Percentiles rank a stretch among this genome's conserved stretches.
Evolutionary conservation across 352 stramenopile genomes (phyloP).

Genomic region (Pythium rhizo-oryzae): DNA sequence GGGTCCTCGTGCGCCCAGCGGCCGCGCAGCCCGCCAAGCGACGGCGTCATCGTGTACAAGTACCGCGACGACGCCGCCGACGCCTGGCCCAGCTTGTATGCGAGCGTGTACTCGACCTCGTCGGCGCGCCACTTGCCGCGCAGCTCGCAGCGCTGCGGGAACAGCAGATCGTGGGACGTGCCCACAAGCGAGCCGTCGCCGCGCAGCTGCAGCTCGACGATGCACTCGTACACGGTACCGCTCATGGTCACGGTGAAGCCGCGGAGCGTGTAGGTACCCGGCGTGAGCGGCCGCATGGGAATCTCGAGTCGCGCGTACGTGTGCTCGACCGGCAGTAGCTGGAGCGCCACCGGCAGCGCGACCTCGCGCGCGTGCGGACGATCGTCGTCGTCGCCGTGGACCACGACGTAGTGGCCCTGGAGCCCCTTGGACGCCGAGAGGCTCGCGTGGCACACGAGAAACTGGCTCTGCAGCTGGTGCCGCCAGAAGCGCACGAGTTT

Average conservation of each 20-base stretch:
- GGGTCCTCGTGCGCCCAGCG: conserved; percentile 55
- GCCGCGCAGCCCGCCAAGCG: conserved; percentile 41
- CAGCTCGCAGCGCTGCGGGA: conserved; percentile 51
- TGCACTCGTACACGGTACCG: conserved; percentile 59
- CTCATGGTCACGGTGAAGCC: conserved; percentile 64
- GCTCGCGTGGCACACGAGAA: conserved; percentile 18
- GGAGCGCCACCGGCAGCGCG: conserved; percentile 12
- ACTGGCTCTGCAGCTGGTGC: conserved; percentile 21
- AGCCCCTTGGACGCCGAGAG: conserved; percentile 18
- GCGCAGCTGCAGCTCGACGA: conserved; percentile 41
- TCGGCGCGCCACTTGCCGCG: conserved; percentile 47
- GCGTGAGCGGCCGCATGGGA: conserved; percentile 48
- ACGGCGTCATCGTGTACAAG: conserved; percentile 49
- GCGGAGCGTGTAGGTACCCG: conserved; percentile 51
- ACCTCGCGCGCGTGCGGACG: conserved; percentile 9
- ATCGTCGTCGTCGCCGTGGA: conserved; percentile 25
- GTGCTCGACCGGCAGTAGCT: not conserved
- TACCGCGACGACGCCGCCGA: conserved; percentile 39
- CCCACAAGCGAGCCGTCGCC: conserved; percentile 45
- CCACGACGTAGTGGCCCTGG: conserved; percentile 19
- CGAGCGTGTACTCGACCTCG: conserved; percentile 47
- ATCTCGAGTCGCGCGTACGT: conserved; percentile 24
- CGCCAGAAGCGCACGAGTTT: conserved; percentile 27
- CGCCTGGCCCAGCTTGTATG: conserved; percentile 42
- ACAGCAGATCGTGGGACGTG: conserved; percentile 53